Conservation (phyloP, 306 rosid species). For the Senna siamea region DNA sequence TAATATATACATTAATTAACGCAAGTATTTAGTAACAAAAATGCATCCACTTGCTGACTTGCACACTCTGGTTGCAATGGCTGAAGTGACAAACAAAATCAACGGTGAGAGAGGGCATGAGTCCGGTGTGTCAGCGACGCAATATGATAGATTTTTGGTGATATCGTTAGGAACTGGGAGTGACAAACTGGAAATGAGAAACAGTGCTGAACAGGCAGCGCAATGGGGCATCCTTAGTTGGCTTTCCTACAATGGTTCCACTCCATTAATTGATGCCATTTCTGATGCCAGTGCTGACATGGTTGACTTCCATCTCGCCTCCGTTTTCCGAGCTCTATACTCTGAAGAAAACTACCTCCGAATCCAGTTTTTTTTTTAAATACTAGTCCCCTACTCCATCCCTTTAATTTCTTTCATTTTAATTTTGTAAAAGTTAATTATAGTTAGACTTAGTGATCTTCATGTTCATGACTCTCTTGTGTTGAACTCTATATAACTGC, state of each 20-base stretch:
- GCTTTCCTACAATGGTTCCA: conserved; percentile 48
- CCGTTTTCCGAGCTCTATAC: neutral
- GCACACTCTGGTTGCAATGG: neutral
- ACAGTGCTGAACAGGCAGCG: conserved; percentile 49
- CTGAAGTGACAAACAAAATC: conserved; percentile 55
- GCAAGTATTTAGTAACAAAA: too few species aligned
- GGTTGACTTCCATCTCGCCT: conserved; percentile 51
- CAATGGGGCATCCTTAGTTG: conserved; percentile 54
- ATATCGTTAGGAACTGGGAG: conserved; percentile 69
- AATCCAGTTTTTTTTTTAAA: too few species aligned
- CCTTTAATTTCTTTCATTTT: too few species aligned
- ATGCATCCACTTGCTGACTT: too few species aligned
- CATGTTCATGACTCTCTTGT: too few species aligned
- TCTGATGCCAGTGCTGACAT: conserved; percentile 47
- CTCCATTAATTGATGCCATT: conserved; percentile 46
- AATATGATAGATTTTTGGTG: conserved; percentile 50
- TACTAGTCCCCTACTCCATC: too few species aligned
- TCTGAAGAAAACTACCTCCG: too few species aligned
- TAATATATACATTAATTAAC: too few species aligned
- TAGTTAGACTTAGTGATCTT: too few species aligned
- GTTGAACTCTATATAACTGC: conserved; percentile 11
- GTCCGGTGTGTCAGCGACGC: conserved; percentile 37
- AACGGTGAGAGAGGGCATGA: neutral
- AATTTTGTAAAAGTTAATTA: too few species aligned
- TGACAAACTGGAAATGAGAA: conserved; percentile 48